Evolutionary conservation across 345 rosid genomes (phyloP), one percentile per base, ranked within the genome.

Genomic region (Jatropha curcas): DNA sequence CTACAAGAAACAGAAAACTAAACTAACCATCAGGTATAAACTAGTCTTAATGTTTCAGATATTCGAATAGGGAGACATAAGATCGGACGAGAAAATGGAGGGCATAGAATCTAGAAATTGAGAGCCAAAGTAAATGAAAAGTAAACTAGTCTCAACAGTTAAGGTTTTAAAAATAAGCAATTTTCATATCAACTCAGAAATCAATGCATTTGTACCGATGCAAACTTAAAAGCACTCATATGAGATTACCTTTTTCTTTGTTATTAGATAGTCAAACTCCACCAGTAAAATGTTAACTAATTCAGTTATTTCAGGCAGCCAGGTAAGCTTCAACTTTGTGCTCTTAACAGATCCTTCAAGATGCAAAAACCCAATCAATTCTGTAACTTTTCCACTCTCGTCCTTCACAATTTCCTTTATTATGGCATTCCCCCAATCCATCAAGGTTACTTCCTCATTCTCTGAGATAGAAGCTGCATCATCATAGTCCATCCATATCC

Each of bases 361-460:
- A 86, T 93, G 89, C 79, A 91, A 71, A 56, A 88, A 78, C 2
- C 98, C 98, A 1, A 80, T 77, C 75, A 94, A 72, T 20, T 82
- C 78, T 19, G 79, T 81, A 72, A 94, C 77, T 65, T 57, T 78
- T 75, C 97, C 94, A 43, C 84, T 84, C 71, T 85, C 70, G 53
- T 85, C 94, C 84, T 85, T 90, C 13, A 45, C 78, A 46, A 90
- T 81, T 71, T 90, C 92, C 69, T 88, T 89, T 43, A 94, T 85
- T 7, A 91, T 82, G 24, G 97, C 94, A 76, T 92, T 92, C 59
- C 96, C 98, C 97, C 96, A 94, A 71, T 94, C 97, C 96, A 94
- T 90, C 68, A 92, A 80, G 50, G 99, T 95, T 50, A 95, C 81
- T 80, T 92, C 98, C 83, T 95, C 99, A 66, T 80, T 71, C 45